These are phyloP conservation scores for Cyberlindnera galapagoensis DNA, from an alignment of 805 yeast species.

Conservation along the genomic window DNA sequence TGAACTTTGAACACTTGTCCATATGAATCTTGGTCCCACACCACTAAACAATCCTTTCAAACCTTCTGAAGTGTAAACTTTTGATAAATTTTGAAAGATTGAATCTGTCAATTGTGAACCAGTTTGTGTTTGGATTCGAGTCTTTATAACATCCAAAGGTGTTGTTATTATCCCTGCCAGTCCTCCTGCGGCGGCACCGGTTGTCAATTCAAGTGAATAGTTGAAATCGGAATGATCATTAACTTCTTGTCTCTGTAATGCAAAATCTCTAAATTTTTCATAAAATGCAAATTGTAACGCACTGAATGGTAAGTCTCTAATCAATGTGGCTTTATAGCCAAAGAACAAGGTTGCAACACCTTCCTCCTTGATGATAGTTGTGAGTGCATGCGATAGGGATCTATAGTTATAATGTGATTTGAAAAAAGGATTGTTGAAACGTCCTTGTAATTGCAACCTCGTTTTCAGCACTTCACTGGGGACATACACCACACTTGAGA, in stretches of 20 bases:
- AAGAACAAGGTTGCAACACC: slow-evolving; percentile 72
- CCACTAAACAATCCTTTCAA: slow-evolving; percentile 79
- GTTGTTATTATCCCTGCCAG: slow-evolving; percentile 85
- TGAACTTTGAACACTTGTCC: slow-evolving; percentile 95
- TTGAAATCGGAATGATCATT: slow-evolving; percentile 41
- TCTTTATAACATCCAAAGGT: slow-evolving; percentile 87
- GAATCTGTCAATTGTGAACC: slow-evolving; percentile 31
- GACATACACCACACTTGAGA: slow-evolving; percentile 82
- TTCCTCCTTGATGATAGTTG: slow-evolving; percentile 57
- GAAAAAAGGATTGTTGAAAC: slow-evolving; percentile 71
- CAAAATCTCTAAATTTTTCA: slow-evolving; percentile 67
- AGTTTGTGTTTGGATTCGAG: slow-evolving; percentile 89
- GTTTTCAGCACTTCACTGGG: slow-evolving; percentile 95
- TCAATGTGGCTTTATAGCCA: slow-evolving; percentile 92
- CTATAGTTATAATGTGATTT: slow-evolving; percentile 81
- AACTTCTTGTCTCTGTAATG: slow-evolving; percentile 34
- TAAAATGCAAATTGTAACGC: slow-evolving; percentile 95
- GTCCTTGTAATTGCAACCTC: slow-evolving; percentile 87
- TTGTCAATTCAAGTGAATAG: slow-evolving; percentile 56
- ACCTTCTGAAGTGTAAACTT: slow-evolving; percentile 71
- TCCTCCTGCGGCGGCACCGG: slow-evolving; percentile 97
- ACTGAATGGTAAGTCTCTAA: slow-evolving; percentile 91
- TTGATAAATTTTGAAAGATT: slow-evolving; percentile 42
- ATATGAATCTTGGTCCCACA: slow-evolving; percentile 91
- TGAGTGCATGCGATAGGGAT: slow-evolving; percentile 65